Conservation (phyloP, 169 alveolate genomes). For the Plasmodium berghei region DNA sequence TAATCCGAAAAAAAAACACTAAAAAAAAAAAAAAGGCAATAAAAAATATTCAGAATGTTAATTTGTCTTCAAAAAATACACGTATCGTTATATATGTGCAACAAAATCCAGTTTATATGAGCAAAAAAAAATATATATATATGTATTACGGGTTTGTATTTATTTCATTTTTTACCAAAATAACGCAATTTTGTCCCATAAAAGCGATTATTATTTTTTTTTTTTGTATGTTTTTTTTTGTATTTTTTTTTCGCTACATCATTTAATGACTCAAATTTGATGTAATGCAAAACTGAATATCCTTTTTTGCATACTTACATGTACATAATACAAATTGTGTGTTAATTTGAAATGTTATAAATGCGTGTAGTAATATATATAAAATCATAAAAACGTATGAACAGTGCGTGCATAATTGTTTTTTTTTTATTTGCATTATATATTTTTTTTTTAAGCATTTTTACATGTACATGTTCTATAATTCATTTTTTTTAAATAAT, state of each 20-base stretch:
- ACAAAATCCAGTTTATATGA: background rate
- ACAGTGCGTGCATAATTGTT: too few species aligned
- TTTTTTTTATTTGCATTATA: too few species aligned
- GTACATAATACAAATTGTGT: background rate
- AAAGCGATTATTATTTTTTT: background rate
- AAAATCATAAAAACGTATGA: background rate
- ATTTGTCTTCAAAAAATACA: constrained; percentile 2
- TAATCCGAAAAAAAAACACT: background rate
- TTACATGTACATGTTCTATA: too few species aligned
- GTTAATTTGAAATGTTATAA: too few species aligned
- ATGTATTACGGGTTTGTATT: background rate
- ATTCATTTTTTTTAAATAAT: too few species aligned
- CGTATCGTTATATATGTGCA: constrained; percentile 3
- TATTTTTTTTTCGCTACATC: background rate
- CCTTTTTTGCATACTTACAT: background rate
- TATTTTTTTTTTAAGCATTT: too few species aligned
- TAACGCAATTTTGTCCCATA: constrained; percentile 1
- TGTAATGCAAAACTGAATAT: background rate
- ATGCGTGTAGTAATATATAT: too few species aligned
- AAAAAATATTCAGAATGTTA: background rate
- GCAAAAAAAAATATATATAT: background rate
- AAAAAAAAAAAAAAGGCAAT: background rate
- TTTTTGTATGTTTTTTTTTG: too few species aligned
- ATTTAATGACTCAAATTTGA: constrained; percentile 1
- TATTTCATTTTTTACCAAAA: background rate